Base-by-base conservation (phyloP, 2,329 filamentous ascomycete species). In the Fusarium pseudoanthophilum region DNA sequence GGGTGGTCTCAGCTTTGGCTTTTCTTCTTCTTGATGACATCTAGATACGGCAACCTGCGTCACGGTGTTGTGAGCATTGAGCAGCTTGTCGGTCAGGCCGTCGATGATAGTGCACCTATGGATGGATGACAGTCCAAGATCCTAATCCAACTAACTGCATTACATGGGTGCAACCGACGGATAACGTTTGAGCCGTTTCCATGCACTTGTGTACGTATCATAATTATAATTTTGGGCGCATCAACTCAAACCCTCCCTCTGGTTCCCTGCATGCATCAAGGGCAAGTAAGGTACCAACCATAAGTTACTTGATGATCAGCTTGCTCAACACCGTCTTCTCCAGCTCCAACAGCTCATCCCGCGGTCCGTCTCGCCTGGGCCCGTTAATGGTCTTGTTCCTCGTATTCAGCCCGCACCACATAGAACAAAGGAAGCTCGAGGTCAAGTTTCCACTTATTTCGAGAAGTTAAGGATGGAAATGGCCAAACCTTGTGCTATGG, bases 1-100 rank as follows among this genome's bases (percentile, higher is more conserved):
- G 40, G 63, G 64, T 71, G 71, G 75, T 75, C 77, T 74, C 69
- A 75, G 75, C 77, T 76, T 66, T 64, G 24, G 21, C 52, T 40
- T 58, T 57, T 62, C 58, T 55, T 52, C 30, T 56, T 65, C 42
- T 64, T 52, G 21, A 63, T 42, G 37, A 46, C 49, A 67, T 66
- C 53, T 36, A 37, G 36, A 37, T 37, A 67, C 40, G 39, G 69
- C 58, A 63, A 28, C 60, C 63, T 36, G 62, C 51, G 52, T 53
- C 64, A 61, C 48, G 53, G 51, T 61, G 16, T 39, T 43, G 57
- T 43, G 58, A 55, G 49, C 59, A 70, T 48, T 52, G 55, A 55
- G 53, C 63, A 70, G 70, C 30, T 58, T 42, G 45, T 60, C 66
- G 48, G 71, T 42, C 65, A 67, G 46, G 37, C 69, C 60, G 65